Evolutionary conservation across 306 rosid genomes (phyloP), one percentile per base, ranked within the genome.

Genomic region (Fagus crenata): DNA sequence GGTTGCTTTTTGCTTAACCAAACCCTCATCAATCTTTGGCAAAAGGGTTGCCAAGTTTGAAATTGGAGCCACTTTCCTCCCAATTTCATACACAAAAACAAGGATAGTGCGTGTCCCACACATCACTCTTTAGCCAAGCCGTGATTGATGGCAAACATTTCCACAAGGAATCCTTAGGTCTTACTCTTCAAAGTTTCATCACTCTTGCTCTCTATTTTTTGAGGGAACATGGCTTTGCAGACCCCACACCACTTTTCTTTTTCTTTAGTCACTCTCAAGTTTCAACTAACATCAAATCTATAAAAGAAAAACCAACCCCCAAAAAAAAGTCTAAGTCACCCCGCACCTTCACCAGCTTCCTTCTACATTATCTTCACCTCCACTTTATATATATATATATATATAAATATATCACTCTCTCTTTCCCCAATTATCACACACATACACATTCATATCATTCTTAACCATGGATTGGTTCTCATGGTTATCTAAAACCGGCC

Each of bases 401-500:
- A n/a, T n/a, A n/a, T n/a, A n/a, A n/a, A n/a, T n/a, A n/a, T 53
- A 53, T 73, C 43, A 9, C 54, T 43, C 64, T 77, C 80, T 39
- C 60, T 51, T 33, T 75, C 76, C 46, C 53, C 82, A 54, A 41
- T 69, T 70, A 56, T 53, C 78, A 39, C 73, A 72, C 82, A 39
- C 54, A 71, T 0, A 41, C 5, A 49, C 73, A 82, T 78, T 64
- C 6, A 63, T 75, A 73, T n/a, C 68, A 79, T 58, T 74, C 39
- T 2, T 14, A 76, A 77, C 85, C 77, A 94, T 94, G 98, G 95
- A 96, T 82, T 92, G 99, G 99, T 89, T 88, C 88, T 88, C 98
- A 28, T 91, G 99, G 99, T 90, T 96, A 31, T 91, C 98, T 4
- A 90, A 81, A 77, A 86, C 99, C 3, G 75, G 74, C 71, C 89